Base-by-base conservation (phyloP, 495 filamentous ascomycete genomes). In the Apodospora peruviana region DNA sequence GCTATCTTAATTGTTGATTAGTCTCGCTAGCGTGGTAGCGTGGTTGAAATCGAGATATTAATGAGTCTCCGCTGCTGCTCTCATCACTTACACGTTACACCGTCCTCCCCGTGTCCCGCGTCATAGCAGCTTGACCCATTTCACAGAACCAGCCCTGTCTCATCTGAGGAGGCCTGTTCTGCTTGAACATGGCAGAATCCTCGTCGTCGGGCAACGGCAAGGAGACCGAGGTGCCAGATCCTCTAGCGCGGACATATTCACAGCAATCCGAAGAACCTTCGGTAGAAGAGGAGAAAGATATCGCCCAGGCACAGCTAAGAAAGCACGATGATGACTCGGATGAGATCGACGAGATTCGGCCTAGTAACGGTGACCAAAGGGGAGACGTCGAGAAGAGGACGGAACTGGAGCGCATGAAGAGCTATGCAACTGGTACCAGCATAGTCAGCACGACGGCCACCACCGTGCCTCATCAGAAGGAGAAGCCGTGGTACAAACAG, bases 401-500 rank as follows among this genome's bases (percentile, higher is more conserved):
- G 27, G 51, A 72, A 46, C 47, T 78, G 47, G 61, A 64, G 47
- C 73, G 66, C 41, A 62, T 65, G 23, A 65, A 62, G 39, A 78
- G 67, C 46, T 59, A 64, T 58, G 67, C 65, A 17, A 77, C 77
- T 17, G 71, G 72, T 5, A 62, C 65, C 21, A 77, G 70, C 55
- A 65, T 63, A 1, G 45, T 61, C 38, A 71, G 42, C 43, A 40
- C 62, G 25, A 56, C 52, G 16, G 61, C 59, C n/a, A 54, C 40
- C n/a, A 54, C 53, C 45, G 47, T 62, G 25, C 57, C 55, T 23
- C 39, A 57, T 2, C 12, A 43, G 23, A 43, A 62, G 27, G 71
- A 74, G 53, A 78, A 74, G 51, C 75, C 73, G 56, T 85, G 81
- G 82, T 76, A 78, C 56, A 77, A 74, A 52, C 71, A 71, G 25